A percentile compares a stretch with the other conserved stretches of the same genome.
Evolutionary conservation across 176 grass and related monocot species (phyloP).

Genomic region (Hordeum marinum): DNA sequence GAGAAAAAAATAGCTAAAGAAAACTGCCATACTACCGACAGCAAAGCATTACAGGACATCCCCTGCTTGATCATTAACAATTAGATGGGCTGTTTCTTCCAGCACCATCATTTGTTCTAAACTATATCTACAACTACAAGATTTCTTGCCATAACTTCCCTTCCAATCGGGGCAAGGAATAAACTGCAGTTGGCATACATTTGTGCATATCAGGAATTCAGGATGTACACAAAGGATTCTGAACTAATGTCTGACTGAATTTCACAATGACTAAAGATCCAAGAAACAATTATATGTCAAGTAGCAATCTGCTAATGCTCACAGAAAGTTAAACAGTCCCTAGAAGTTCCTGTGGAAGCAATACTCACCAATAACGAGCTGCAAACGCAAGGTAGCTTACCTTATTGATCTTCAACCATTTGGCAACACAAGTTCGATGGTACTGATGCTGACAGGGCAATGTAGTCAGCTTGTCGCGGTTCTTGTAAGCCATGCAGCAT

Average conservation of each 20-base stretch:
- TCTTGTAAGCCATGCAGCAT: conserved; percentile 79
- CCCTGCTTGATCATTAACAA: not conserved
- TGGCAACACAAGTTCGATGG: conserved; percentile 61
- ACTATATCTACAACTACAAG: not conserved
- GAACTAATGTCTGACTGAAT: not conserved
- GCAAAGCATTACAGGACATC: not conserved
- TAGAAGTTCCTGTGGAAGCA: not conserved
- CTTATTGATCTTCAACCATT: conserved; percentile 93
- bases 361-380: not conserved
- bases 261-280: not conserved
- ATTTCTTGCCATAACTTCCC: not conserved
- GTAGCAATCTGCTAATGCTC: not conserved
- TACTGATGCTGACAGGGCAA: conserved; percentile 88
- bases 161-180: not conserved
- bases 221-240: not conserved
- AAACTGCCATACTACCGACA: not conserved
- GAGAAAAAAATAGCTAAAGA: not conserved
- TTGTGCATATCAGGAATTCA: not conserved
- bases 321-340: not conserved
- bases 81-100: not conserved
- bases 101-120: not conserved
- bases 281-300: not conserved
- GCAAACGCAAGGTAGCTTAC: conserved; percentile 28
- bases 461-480: conserved; percentile 62
- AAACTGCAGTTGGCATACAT: not conserved